phyloP scores from a whole-genome alignment of 1,284 basidiomycete genomes.

The Sporisorium sorghi region DNA sequence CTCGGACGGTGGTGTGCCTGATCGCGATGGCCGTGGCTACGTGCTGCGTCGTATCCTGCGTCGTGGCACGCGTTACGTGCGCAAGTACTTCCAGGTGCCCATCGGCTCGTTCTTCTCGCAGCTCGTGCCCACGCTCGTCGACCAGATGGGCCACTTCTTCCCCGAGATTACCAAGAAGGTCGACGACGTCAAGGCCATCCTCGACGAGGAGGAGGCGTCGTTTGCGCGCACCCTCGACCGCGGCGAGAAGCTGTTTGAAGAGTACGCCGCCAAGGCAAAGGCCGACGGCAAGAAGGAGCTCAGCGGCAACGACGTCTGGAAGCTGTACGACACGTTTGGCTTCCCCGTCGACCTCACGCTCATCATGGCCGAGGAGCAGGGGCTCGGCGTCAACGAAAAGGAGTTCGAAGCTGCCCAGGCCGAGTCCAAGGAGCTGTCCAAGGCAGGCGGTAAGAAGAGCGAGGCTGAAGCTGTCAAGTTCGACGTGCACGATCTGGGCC shows the following conservation, averaged over 20 bases:
- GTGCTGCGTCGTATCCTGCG: conserved; percentile 91
- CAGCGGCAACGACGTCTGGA: conserved; percentile 93
- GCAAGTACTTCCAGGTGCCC: conserved; percentile 92
- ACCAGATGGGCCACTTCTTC: conserved; percentile 89
- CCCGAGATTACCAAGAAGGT: conserved; percentile 89
- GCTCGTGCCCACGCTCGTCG: conserved; percentile 86
- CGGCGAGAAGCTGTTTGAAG: conserved; percentile 95
- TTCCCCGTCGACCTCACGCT: conserved; percentile 97
- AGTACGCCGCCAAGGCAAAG: conserved; percentile 81
- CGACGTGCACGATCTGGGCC: conserved; percentile 93
- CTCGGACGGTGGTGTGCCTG: conserved; percentile 94
- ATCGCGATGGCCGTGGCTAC: conserved; percentile 95
- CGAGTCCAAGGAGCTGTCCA: conserved; percentile 89
- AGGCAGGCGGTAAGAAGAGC: conserved; percentile 78
- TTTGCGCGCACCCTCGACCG: conserved; percentile 96
- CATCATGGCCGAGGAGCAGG: conserved; percentile 96
- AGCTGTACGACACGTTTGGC: conserved; percentile 96
- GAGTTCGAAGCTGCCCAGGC: conserved; percentile 92
- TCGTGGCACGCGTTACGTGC: conserved; percentile 90
- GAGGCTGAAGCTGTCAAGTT: conserved; percentile 79
- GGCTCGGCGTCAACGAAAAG: conserved; percentile 83
- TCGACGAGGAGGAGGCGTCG: conserved; percentile 96
- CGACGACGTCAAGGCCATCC: conserved; percentile 90
- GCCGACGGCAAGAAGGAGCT: conserved; percentile 78
- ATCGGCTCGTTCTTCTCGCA: conserved; percentile 97